phyloP scores from a whole-genome alignment of 805 yeast genomes.

The Candida railenensis region DNA sequence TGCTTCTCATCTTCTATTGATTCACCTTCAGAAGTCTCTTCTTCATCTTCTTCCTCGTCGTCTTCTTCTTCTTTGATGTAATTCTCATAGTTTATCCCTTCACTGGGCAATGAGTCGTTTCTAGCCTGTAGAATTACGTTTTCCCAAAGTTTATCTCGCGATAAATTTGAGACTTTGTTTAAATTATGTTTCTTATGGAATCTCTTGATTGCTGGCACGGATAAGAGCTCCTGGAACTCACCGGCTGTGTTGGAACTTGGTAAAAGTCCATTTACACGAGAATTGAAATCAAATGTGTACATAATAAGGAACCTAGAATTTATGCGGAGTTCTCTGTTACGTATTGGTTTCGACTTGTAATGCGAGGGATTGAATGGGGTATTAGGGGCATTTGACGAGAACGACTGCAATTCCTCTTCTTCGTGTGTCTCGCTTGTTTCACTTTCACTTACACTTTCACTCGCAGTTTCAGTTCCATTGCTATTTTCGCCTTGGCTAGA shows the following conservation, averaged over 20 bases:
- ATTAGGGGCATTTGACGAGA: background rate
- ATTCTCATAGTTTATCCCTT: slow-evolving; percentile 16
- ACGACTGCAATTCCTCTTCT: background rate
- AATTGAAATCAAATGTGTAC: slow-evolving; percentile 49
- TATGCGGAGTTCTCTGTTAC: slow-evolving; percentile 48
- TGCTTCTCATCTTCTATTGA: slow-evolving; percentile 3
- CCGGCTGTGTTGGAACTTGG: slow-evolving; percentile 16
- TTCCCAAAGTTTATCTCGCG: slow-evolving; percentile 54
- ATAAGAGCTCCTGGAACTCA: slow-evolving; percentile 13
- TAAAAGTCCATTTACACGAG: slow-evolving; percentile 31
- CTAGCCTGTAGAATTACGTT: slow-evolving; percentile 54
- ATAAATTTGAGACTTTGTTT: slow-evolving; percentile 36
- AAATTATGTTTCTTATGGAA: slow-evolving; percentile 27
- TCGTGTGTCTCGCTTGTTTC: background rate
- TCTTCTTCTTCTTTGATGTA: slow-evolving; percentile 24
- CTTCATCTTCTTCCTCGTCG: slow-evolving; percentile 7
- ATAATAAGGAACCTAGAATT: slow-evolving; percentile 49
- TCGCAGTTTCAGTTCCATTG: background rate
- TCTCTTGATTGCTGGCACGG: slow-evolving; percentile 17
- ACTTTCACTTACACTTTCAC: background rate
- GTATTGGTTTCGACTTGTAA: slow-evolving; percentile 1
- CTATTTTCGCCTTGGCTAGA: background rate
- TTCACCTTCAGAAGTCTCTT: background rate
- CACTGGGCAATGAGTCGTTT: slow-evolving; percentile 31
- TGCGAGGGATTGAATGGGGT: background rate